Evolutionary conservation across 345 rosid species (phyloP).

Genomic region (Brassica cretica): DNA sequence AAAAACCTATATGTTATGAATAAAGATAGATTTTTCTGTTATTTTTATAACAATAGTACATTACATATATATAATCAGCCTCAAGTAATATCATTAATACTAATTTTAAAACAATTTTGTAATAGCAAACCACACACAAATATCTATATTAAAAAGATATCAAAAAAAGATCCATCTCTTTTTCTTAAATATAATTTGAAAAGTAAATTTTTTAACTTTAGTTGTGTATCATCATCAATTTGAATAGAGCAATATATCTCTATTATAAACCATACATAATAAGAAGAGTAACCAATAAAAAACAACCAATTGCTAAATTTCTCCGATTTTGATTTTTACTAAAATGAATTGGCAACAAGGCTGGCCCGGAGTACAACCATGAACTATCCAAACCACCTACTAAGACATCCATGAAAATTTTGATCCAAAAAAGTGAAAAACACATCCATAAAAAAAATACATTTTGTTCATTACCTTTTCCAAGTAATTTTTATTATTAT

Average conservation of each 20-base stretch:
- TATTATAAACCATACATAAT: too few relatives aligned
- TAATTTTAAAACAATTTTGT: background rate
- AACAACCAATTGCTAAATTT: background rate
- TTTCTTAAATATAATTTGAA: too few relatives aligned
- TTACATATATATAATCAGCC: background rate
- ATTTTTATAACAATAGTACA: background rate
- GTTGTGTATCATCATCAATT: too few relatives aligned
- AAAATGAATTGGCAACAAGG: background rate
- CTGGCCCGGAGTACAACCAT: background rate
- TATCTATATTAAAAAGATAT: background rate
- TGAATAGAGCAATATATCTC: too few relatives aligned
- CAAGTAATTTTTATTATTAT: too few relatives aligned
- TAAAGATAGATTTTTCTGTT: too few relatives aligned
- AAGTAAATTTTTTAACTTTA: too few relatives aligned
- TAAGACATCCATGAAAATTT: background rate
- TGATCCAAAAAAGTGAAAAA: too few relatives aligned
- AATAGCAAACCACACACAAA: background rate
- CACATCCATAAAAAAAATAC: too few relatives aligned
- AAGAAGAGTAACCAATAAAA: background rate
- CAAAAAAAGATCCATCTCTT: too few relatives aligned
- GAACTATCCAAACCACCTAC: background rate
- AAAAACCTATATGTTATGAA: too few relatives aligned
- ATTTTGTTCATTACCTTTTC: background rate
- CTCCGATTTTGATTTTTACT: background rate
- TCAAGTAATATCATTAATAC: background rate